Percentiles rank a stretch among this genome's conserved stretches.
Evolutionary conservation across 176 grass and related monocot species (phyloP).

Genomic region (Zoysia japonica): DNA sequence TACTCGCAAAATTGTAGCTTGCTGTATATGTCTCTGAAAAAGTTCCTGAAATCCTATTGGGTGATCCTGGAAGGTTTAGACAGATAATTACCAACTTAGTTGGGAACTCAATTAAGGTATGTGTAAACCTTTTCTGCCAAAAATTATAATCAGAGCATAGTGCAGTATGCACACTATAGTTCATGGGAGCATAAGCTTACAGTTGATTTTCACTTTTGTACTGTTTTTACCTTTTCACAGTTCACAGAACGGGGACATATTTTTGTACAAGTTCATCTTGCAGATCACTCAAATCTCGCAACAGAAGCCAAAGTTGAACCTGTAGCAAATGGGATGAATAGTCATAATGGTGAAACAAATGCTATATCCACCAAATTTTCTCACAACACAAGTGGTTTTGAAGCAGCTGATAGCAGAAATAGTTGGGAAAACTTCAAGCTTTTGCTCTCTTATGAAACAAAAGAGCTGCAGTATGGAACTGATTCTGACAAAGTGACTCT

Average conservation of each 20-base stretch:
- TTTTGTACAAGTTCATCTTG: slow-evolving; percentile 98
- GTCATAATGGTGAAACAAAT: slow-evolving; percentile 57
- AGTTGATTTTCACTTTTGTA: slow-evolving; percentile 30
- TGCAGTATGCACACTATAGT: slow-evolving; percentile 5
- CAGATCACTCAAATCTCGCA: slow-evolving; percentile 73
- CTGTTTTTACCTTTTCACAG: slow-evolving; percentile 48
- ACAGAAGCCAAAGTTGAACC: slow-evolving; percentile 61
- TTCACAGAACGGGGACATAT: slow-evolving; percentile 93
- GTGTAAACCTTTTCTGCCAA: slow-evolving; percentile 18
- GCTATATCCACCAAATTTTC: slow-evolving; percentile 36
- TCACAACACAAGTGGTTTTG: slow-evolving; percentile 84
- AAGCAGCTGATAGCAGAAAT: slow-evolving; percentile 89
- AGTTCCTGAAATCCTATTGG: slow-evolving; percentile 88
- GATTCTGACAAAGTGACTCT: slow-evolving; percentile 70
- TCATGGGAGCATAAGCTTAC: slow-evolving; percentile 33
- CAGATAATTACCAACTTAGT: slow-evolving; percentile 99
- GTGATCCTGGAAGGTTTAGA: slow-evolving; percentile 93
- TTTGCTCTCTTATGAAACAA: slow-evolving; percentile 61
- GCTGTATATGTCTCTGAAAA: slow-evolving; percentile 92
- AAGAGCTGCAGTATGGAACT: slow-evolving; percentile 42
- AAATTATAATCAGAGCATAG: slow-evolving; percentile 7
- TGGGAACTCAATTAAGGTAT: slow-evolving; percentile 95
- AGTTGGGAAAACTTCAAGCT: slow-evolving; percentile 84
- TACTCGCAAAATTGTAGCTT: slow-evolving; percentile 61
- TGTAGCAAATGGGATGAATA: slow-evolving; percentile 53